These are phyloP conservation scores for Amoebophrya sp. DNA, from an alignment of 169 alveolate species.

Conservation along the genomic window DNA sequence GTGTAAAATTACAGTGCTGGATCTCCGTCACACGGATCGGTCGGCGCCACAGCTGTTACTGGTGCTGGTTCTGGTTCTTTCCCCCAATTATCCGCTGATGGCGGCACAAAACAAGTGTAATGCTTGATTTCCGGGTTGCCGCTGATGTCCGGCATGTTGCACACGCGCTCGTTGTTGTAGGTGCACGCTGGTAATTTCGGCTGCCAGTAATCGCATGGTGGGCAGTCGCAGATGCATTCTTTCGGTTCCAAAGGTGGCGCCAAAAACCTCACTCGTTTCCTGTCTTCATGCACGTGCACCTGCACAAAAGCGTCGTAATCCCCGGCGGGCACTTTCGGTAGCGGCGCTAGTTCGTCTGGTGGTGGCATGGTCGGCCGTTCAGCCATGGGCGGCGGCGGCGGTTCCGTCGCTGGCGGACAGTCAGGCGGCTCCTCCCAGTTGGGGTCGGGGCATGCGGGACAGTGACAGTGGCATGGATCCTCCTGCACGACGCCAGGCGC, in stretches of 20 bases:
- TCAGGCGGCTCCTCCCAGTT: neutral
- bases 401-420: neutral
- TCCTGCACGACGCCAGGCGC: neutral
- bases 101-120: neutral
- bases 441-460: neutral
- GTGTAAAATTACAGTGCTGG: too few species aligned
- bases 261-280: too few species aligned
- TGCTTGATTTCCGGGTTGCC: neutral
- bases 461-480: neutral
- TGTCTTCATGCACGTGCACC: neutral
- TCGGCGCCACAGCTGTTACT: neutral
- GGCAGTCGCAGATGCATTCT: neutral
- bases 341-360: neutral
- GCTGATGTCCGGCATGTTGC: neutral
- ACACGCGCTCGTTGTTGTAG: neutral
- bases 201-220: neutral
- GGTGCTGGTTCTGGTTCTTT: neutral
- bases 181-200: neutral
- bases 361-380: neutral
- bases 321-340: neutral
- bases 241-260: neutral
- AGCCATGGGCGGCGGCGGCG: neutral
- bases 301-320: neutral
- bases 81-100: neutral
- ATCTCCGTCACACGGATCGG: neutral